Percentiles rank a stretch among this genome's conserved stretches.
Evolutionary conservation across 2,329 filamentous ascomycete genomes (phyloP).

Genomic region (Nemania abortiva): DNA sequence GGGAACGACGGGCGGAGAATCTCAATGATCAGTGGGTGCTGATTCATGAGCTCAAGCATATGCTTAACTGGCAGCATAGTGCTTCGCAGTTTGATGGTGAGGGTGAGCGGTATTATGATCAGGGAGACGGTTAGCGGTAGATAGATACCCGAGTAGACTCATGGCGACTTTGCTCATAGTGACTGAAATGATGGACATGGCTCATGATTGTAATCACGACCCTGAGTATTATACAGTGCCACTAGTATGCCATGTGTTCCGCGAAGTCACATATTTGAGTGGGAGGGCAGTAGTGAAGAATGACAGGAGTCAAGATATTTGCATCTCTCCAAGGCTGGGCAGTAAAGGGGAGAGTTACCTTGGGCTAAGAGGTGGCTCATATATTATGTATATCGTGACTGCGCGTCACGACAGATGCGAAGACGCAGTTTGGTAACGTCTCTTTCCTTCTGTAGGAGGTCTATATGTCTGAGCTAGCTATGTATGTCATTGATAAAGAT

Average conservation of each 20-base stretch:
- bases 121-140: slow-evolving; percentile 6
- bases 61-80: slow-evolving; percentile 24
- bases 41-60: slow-evolving; percentile 16
- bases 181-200: slow-evolving; percentile 9
- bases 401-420: no score
- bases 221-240: slow-evolving; percentile 9
- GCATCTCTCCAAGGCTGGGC: slow-evolving; percentile 7
- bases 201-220: slow-evolving; percentile 9
- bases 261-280: slow-evolving; percentile 11
- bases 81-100: slow-evolving; percentile 21
- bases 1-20: slow-evolving; percentile 15
- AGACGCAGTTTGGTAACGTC: no score
- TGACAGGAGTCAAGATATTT: slow-evolving; percentile 9
- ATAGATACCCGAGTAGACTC: slow-evolving; percentile 11
- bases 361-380: no score
- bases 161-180: slow-evolving; percentile 10
- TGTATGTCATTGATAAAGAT: no score
- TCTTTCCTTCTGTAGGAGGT: no score
- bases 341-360: not conserved
- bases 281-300: slow-evolving; percentile 4
- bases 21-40: slow-evolving; percentile 6
- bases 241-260: slow-evolving; percentile 11
- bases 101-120: slow-evolving; percentile 11
- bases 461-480: no score
- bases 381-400: no score